phyloP scores from a whole-genome alignment of 345 rosid species.

The Heritiera littoralis region DNA sequence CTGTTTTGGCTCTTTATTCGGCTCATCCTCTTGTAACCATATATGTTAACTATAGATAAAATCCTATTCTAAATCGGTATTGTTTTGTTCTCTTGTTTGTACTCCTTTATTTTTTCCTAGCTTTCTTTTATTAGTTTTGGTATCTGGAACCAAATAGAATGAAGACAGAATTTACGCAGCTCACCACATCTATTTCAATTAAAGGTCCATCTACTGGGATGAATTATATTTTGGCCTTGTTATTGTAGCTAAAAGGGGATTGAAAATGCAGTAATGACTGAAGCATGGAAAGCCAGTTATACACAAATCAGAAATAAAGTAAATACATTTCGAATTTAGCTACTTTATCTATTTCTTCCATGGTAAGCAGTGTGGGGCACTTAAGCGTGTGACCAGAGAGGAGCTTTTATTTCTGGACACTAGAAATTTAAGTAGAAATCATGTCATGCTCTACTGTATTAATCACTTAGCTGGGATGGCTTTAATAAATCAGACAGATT shows the following conservation, averaged over 20 bases:
- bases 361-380: not conserved
- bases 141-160: not conserved
- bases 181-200: not conserved
- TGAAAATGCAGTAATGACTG: not conserved
- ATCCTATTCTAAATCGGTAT: not conserved
- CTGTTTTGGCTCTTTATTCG: not conserved
- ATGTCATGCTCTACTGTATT: not conserved
- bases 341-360: not conserved
- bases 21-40: slow-evolving; percentile 2
- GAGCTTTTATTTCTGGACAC: not conserved
- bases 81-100: not conserved
- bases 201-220: not conserved
- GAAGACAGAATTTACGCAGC: not conserved
- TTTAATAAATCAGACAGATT: not conserved
- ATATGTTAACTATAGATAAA: not conserved
- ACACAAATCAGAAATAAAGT: not conserved
- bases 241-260: not conserved
- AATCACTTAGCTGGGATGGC: not conserved
- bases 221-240: not conserved
- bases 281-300: not conserved
- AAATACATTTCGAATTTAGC: not conserved
- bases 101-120: not conserved
- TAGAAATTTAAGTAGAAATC: not conserved
- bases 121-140: not conserved
- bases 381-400: not conserved